Percentiles rank a stretch among this genome's conserved stretches.
These are phyloP conservation scores for Salmacisia buchloeana DNA, from an alignment of 1,284 basidiomycete genomes.

Conservation along the genomic window DNA sequence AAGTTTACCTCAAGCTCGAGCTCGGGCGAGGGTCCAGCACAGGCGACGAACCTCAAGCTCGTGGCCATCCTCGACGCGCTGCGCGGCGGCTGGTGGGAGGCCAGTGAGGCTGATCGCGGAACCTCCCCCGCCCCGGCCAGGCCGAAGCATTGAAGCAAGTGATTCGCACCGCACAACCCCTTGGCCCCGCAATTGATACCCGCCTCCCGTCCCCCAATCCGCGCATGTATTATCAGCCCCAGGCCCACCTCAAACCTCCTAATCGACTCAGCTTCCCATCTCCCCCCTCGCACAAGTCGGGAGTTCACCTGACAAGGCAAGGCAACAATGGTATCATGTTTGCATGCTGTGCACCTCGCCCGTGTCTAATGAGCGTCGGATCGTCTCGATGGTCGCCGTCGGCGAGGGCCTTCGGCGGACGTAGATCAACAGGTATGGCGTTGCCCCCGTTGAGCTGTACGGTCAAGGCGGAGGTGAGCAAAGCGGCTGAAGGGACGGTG, in stretches of 20 bases:
- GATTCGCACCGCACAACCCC: no score
- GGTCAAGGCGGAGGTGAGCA: background rate
- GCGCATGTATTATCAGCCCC: no score
- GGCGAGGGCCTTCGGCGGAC: slow-evolving; percentile 20
- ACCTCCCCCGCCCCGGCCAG: background rate
- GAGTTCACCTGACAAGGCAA: no score
- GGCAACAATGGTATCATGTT: no score
- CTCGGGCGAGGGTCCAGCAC: background rate
- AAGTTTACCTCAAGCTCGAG: background rate
- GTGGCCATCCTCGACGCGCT: slow-evolving; percentile 29
- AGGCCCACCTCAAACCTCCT: no score
- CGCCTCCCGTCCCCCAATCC: no score
- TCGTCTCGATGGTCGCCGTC: background rate
- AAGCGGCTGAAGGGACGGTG: background rate
- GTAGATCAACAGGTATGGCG: slow-evolving; percentile 47
- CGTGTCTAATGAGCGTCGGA: no score
- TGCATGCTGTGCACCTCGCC: no score
- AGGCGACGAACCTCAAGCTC: slow-evolving; percentile 21
- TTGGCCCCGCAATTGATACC: no score
- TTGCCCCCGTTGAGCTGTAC: slow-evolving; percentile 34
- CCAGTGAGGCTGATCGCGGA: background rate
- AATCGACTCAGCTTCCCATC: no score
- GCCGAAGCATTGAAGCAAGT: no score
- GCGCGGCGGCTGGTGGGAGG: slow-evolving; percentile 22
- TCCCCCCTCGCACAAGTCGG: no score